These are phyloP conservation scores for Gossypium turneri DNA, from an alignment of 345 rosid genomes.

Conservation along the genomic window DNA sequence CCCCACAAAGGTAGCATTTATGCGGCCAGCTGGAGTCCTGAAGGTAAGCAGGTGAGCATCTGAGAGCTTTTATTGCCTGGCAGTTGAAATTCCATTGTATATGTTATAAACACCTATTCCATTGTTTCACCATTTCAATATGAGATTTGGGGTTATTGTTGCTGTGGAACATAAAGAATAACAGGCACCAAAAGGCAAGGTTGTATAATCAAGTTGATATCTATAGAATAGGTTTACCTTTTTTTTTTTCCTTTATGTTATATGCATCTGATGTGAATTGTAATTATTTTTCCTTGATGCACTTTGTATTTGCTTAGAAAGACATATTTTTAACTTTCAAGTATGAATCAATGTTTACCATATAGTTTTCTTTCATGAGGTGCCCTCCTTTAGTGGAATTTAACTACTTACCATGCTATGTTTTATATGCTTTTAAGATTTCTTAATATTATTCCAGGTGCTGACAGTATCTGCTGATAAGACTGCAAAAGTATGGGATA, in stretches of 20 bases:
- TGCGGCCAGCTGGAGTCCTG: constrained; percentile 93
- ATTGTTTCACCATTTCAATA: background rate
- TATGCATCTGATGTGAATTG: background rate
- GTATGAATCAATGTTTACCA: background rate
- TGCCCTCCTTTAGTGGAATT: background rate
- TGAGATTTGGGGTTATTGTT: background rate
- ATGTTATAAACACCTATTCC: background rate
- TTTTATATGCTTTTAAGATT: background rate
- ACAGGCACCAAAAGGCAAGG: background rate
- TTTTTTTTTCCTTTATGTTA: background rate
- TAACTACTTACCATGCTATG: background rate
- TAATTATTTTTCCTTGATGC: background rate
- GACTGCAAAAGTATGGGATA: constrained; percentile 93
- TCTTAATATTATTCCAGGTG: constrained; percentile 38
- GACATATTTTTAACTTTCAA: background rate
- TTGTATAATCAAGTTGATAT: background rate
- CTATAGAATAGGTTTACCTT: background rate
- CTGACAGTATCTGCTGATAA: constrained; percentile 95
- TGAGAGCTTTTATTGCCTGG: background rate
- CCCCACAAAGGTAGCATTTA: constrained; percentile 93
- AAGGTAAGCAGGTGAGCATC: constrained; percentile 69
- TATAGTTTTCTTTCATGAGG: constrained; percentile 17
- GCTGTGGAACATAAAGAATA: background rate
- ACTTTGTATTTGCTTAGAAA: constrained; percentile 3
- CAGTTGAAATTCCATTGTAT: background rate